A percentile compares a stretch with the other conserved stretches of the same genome.
Conservation (phyloP, 495 filamentous ascomycete species). For the Aspergillus steynii region DNA sequence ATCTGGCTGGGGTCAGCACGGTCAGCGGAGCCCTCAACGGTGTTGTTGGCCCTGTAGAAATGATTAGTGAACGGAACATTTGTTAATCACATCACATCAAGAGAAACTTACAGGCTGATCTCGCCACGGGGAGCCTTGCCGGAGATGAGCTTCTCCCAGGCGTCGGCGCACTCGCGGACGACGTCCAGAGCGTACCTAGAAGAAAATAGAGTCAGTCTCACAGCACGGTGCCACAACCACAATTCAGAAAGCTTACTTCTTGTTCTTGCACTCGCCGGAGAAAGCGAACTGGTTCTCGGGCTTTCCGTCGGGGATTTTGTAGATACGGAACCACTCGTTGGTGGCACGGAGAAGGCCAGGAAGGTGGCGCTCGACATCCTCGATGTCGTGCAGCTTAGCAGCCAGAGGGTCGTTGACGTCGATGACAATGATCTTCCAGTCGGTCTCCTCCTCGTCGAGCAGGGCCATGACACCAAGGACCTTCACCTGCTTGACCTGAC, state of each 20-base stretch:
- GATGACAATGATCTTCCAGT: constrained; percentile 99
- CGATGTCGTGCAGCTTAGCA: constrained; percentile 94
- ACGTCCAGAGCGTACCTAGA: constrained; percentile 88
- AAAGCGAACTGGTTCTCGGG: constrained; percentile 99
- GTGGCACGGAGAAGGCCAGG: constrained; percentile 94
- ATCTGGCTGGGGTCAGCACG: constrained; percentile 64
- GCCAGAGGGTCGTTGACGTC: constrained; percentile 97
- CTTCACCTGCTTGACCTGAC: constrained; percentile 99
- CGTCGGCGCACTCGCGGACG: constrained; percentile 91
- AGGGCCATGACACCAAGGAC: constrained; percentile 98
- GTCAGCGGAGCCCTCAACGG: constrained; percentile 67
- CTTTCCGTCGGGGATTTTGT: constrained; percentile 99
- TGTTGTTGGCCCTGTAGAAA: constrained; percentile 68
- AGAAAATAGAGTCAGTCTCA: not conserved
- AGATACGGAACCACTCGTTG: constrained; percentile 99
- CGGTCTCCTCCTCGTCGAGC: constrained; percentile 98
- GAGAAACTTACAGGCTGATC: constrained; percentile 74
- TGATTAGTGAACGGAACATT: constrained; percentile 28
- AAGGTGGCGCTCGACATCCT: constrained; percentile 98
- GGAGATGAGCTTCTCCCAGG: constrained; percentile 93
- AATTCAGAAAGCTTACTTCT: constrained; percentile 59
- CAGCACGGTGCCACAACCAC: constrained; percentile 3
- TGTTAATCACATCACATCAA: not conserved
- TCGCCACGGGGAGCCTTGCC: constrained; percentile 77
- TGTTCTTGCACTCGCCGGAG: constrained; percentile 99